Conservation (phyloP, 768 basidiomycete genomes). For the Kwoniella botswanensis region DNA sequence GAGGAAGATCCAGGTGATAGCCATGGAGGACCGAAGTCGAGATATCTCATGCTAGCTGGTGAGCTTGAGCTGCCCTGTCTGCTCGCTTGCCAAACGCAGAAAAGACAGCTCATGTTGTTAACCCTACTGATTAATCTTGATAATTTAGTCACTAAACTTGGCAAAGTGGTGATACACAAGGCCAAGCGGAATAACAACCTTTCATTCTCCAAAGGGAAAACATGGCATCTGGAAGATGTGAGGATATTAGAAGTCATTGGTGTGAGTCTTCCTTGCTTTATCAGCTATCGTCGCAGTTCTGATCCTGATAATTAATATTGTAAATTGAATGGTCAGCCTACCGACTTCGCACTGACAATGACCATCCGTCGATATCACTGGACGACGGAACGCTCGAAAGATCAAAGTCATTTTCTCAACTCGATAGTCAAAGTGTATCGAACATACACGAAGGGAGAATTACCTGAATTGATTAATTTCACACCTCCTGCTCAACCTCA, state of each 20-base stretch:
- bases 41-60: slow-evolving; percentile 91
- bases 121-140: not conserved
- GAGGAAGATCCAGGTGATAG: slow-evolving; percentile 79
- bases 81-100: not conserved
- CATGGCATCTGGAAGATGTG: slow-evolving; percentile 86
- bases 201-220: slow-evolving; percentile 95
- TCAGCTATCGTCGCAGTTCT: not conserved
- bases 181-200: slow-evolving; percentile 94
- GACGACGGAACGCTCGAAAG: slow-evolving; percentile 75
- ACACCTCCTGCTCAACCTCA: slow-evolving; percentile 23
- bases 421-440: slow-evolving; percentile 65
- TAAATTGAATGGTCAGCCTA: slow-evolving; percentile 25
- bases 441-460: slow-evolving; percentile 53
- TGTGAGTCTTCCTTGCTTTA: slow-evolving; percentile 60
- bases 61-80: slow-evolving; percentile 62
- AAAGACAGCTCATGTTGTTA: not conserved
- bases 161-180: slow-evolving; percentile 74
- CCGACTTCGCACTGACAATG: slow-evolving; percentile 76
- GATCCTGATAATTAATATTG: not conserved
- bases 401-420: slow-evolving; percentile 75
- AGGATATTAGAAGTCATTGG: slow-evolving; percentile 74
- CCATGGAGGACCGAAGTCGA: slow-evolving; percentile 68
- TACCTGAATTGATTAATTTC: slow-evolving; percentile 53
- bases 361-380: slow-evolving; percentile 83
- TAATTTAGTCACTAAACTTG: slow-evolving; percentile 48